A percentile compares a stretch with the other conserved stretches of the same genome.
Evolutionary conservation across 805 yeast species (phyloP).

Genomic region (Priceomyces haplophilus): DNA sequence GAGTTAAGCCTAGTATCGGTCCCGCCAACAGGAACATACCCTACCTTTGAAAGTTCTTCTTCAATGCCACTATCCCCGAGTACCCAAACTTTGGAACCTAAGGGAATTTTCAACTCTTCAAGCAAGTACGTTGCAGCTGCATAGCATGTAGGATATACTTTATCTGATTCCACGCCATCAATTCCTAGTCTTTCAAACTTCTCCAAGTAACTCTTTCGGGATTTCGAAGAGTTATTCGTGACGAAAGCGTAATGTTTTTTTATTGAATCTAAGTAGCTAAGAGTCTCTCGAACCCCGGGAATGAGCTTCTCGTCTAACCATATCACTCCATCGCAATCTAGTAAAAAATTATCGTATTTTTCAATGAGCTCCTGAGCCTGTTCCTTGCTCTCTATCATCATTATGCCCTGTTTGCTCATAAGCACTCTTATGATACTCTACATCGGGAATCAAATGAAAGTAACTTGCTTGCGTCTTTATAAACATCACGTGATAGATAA

Average conservation of each 20-base stretch:
- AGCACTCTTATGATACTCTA: too few species aligned
- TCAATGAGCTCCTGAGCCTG: conserved; percentile 21
- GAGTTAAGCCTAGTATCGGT: conserved; percentile 24
- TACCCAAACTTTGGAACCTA: conserved; percentile 38
- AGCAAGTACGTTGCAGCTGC: conserved; percentile 30
- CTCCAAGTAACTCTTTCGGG: conserved; percentile 28
- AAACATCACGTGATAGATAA: neutral
- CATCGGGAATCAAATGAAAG: neutral
- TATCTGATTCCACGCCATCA: conserved; percentile 22
- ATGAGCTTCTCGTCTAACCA: conserved; percentile 37
- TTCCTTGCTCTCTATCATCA: conserved; percentile 11
- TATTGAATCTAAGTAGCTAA: conserved; percentile 19
- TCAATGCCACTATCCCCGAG: conserved; percentile 40
- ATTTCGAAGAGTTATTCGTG: conserved; percentile 38
- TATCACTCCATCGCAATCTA: conserved; percentile 43
- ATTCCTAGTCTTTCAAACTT: conserved; percentile 34
- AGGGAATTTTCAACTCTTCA: conserved; percentile 22
- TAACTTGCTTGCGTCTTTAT: too few species aligned
- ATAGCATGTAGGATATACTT: conserved; percentile 37
- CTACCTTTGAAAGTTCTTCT: conserved; percentile 29
- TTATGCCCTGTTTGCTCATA: conserved; percentile 5
- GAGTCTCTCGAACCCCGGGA: conserved; percentile 29
- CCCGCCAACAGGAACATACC: conserved; percentile 37
- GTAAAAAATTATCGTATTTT: conserved; percentile 35
- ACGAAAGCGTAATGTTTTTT: conserved; percentile 32